Percentiles rank a stretch among this genome's conserved stretches.
These are phyloP conservation scores for Tolypocladium amazonense DNA, from an alignment of 2,329 filamentous ascomycete genomes.

Conservation along the genomic window DNA sequence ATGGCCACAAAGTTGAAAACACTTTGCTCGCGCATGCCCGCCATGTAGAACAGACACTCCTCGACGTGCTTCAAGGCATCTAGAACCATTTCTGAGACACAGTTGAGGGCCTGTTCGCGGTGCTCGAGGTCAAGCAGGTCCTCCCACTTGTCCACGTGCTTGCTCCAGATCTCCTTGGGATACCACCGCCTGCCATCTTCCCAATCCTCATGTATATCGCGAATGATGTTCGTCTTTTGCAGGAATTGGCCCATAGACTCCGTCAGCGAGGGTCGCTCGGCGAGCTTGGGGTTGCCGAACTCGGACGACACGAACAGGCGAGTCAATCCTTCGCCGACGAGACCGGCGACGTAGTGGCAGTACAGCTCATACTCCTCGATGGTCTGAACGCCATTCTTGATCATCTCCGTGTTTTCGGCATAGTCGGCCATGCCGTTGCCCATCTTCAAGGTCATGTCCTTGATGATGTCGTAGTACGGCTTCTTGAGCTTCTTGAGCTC, in stretches of 20 bases:
- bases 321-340: conserved; percentile 93
- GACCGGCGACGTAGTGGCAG: conserved; percentile 95
- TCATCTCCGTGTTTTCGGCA: conserved; percentile 70
- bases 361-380: conserved; percentile 89
- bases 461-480: conserved; percentile 75
- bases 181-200: conserved; percentile 85
- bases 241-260: conserved; percentile 97
- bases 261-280: conserved; percentile 68
- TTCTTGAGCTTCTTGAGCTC: conserved; percentile 86
- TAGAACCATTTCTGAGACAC: conserved; percentile 88
- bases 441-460: conserved; percentile 90
- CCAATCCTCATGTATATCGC: conserved; percentile 84
- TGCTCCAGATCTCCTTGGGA: conserved; percentile 94
- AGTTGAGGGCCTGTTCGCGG: conserved; percentile 67
- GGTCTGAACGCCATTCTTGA: conserved; percentile 69
- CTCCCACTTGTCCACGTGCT: conserved; percentile 81
- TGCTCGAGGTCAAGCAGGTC: conserved; percentile 81
- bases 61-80: conserved; percentile 79
- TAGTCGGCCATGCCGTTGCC: conserved; percentile 99
- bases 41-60: conserved; percentile 96
- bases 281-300: conserved; percentile 75
- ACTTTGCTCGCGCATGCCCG: conserved; percentile 86
- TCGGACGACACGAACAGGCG: conserved; percentile 79
- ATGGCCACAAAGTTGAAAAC: conserved; percentile 99
- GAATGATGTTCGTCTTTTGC: conserved; percentile 98